These are phyloP conservation scores for Fraxinus pennsylvanica DNA, from an alignment of 257 asterid species.

Conservation along the genomic window DNA sequence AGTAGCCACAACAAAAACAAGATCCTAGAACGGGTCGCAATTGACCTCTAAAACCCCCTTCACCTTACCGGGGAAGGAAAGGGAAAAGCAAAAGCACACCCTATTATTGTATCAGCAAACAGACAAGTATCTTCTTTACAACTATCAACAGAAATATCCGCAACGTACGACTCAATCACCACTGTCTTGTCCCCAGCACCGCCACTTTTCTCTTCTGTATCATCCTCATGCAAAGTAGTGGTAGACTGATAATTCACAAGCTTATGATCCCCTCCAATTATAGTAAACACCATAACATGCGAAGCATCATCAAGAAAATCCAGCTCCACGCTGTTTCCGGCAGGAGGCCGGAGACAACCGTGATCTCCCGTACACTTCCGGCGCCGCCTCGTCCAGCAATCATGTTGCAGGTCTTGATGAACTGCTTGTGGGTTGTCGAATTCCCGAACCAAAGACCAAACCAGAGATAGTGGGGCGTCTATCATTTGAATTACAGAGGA, in stretches of 20 bases:
- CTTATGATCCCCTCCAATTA: conserved; percentile 56
- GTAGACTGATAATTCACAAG: conserved; percentile 51
- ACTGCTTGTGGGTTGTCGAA: conserved; percentile 50
- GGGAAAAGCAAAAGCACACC: not conserved
- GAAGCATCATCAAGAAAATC: conserved; percentile 54
- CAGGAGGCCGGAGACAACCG: conserved; percentile 57
- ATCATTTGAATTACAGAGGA: conserved; percentile 40
- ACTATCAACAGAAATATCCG: conserved; percentile 56
- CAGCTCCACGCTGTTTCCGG: conserved; percentile 47
- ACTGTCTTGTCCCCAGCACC: conserved; percentile 33
- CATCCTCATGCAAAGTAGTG: conserved; percentile 33
- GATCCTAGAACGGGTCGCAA: too few species aligned
- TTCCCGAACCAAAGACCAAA: conserved; percentile 48
- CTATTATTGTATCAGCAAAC: conserved; percentile 49
- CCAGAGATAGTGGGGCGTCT: conserved; percentile 49
- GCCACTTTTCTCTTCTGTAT: conserved; percentile 9
- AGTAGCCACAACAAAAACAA: too few species aligned
- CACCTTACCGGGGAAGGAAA: too few species aligned
- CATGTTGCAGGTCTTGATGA: conserved; percentile 40
- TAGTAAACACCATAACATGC: conserved; percentile 49
- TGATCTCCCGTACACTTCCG: conserved; percentile 52
- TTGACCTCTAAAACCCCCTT: too few species aligned
- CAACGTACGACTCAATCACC: conserved; percentile 56
- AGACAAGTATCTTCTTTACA: conserved; percentile 46
- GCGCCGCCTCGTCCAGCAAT: conserved; percentile 40